These are phyloP conservation scores for Mollisiaceae sp. DNA, from an alignment of 2,329 filamentous ascomycete genomes.

Conservation along the genomic window DNA sequence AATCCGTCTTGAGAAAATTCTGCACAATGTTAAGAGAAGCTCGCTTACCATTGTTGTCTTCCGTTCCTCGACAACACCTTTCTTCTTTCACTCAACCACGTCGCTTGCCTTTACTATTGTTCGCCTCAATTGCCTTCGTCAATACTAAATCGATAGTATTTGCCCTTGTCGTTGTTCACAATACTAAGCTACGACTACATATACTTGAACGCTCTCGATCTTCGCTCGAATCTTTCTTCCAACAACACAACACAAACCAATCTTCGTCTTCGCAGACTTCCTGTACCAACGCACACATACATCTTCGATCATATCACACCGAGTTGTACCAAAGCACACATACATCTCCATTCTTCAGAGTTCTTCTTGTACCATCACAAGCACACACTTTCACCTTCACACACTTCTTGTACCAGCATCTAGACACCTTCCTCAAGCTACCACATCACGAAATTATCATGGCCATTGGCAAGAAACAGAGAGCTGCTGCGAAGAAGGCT, in stretches of 20 bases:
- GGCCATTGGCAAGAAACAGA: neutral
- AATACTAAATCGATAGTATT: neutral
- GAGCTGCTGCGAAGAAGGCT: neutral
- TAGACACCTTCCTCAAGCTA: neutral
- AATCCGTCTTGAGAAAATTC: neutral
- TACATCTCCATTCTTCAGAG: no score
- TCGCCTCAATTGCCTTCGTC: neutral
- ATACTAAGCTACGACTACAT: neutral
- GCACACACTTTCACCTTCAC: neutral
- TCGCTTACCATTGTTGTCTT: conserved; percentile 1
- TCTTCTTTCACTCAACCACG: neutral
- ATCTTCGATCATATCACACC: neutral
- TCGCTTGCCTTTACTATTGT: neutral
- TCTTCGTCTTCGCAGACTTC: neutral
- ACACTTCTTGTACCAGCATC: conserved; percentile 1
- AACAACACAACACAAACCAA: neutral
- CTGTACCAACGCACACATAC: neutral
- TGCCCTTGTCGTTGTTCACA: neutral
- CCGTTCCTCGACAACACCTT: neutral
- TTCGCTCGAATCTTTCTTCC: neutral
- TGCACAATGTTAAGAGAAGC: neutral
- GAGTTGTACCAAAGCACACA: no score
- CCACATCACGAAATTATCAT: neutral
- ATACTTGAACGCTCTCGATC: neutral
- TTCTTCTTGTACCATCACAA: no score